A percentile compares a stretch with the other conserved stretches of the same genome.
These are phyloP conservation scores for Monosporascus sp. DNA, from an alignment of 2,329 filamentous ascomycete species.

Conservation along the genomic window DNA sequence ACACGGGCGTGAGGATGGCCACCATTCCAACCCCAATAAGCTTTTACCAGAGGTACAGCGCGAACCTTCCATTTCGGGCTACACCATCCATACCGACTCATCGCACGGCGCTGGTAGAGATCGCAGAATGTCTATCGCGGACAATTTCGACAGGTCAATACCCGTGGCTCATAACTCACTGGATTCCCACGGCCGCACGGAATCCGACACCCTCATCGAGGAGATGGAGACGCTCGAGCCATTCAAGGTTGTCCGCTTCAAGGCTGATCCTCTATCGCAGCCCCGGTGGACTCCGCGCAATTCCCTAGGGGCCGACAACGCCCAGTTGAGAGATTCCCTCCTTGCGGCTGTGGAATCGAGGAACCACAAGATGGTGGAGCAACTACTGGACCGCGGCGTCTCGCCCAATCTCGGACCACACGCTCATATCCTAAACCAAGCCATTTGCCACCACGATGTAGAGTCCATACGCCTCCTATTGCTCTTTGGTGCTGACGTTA, in stretches of 20 bases:
- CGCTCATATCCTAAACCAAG: constrained; percentile 45
- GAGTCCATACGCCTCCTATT: constrained; percentile 52
- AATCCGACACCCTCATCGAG: constrained; percentile 27
- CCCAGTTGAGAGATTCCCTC: constrained; percentile 42
- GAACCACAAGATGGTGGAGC: constrained; percentile 51
- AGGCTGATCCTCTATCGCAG: constrained; percentile 44
- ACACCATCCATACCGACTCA: constrained; percentile 13
- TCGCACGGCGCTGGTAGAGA: constrained; percentile 11
- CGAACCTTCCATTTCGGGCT: constrained; percentile 15
- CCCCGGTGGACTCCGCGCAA: constrained; percentile 47
- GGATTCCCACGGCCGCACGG: constrained; percentile 14
- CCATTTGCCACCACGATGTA: constrained; percentile 43
- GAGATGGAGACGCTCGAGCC: constrained; percentile 23
- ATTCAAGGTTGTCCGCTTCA: constrained; percentile 41
- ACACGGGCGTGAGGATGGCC: constrained; percentile 4
- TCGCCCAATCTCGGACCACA: constrained; percentile 43
- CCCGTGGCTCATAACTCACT: neutral
- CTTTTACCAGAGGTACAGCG: constrained; percentile 11
- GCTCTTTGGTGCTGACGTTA: constrained; percentile 52
- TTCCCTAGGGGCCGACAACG: constrained; percentile 34
- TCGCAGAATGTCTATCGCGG: constrained; percentile 11
- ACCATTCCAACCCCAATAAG: constrained; percentile 4
- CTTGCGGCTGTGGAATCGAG: constrained; percentile 48
- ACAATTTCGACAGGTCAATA: constrained; percentile 1
- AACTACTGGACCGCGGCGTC: constrained; percentile 53